These are phyloP conservation scores for Pelagomonas calceolata DNA, from an alignment of 108 stramenopile species.

Conservation along the genomic window DNA sequence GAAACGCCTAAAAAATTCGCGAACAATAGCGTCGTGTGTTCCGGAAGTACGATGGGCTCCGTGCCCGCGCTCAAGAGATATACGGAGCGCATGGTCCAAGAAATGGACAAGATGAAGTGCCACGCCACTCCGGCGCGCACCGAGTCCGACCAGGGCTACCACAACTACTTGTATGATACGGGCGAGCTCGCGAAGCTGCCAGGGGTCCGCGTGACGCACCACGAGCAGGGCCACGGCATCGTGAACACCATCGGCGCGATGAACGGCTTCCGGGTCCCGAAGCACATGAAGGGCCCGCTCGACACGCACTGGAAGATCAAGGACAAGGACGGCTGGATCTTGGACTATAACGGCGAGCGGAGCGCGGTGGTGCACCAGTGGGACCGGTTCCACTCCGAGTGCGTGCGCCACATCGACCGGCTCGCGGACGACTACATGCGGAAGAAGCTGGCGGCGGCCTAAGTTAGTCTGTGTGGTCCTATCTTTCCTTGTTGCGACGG, in stretches of 20 bases:
- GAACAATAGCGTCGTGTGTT: slow-evolving; percentile 11
- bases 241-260: slow-evolving; percentile 22
- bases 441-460: background rate
- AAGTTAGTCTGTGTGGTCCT: too few relatives aligned
- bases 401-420: slow-evolving; percentile 1
- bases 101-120: slow-evolving; percentile 19
- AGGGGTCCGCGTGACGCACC: slow-evolving; percentile 5
- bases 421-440: background rate
- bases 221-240: slow-evolving; percentile 15
- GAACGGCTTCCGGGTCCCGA: slow-evolving; percentile 18
- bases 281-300: slow-evolving; percentile 18
- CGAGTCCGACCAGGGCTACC: slow-evolving; percentile 20
- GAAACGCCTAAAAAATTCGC: slow-evolving; percentile 2
- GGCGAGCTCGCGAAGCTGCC: slow-evolving; percentile 3
- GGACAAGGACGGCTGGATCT: slow-evolving; percentile 12
- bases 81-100: slow-evolving; percentile 7
- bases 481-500: too few relatives aligned
- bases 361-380: slow-evolving; percentile 19
- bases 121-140: slow-evolving; percentile 6
- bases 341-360: slow-evolving; percentile 12
- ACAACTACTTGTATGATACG: slow-evolving; percentile 15
- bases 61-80: background rate
- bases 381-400: slow-evolving; percentile 15
- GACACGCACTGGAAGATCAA: slow-evolving; percentile 18
- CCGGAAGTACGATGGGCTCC: slow-evolving; percentile 13